Conservation (phyloP, 345 rosid species). For the Gossypium ekmanianum region DNA sequence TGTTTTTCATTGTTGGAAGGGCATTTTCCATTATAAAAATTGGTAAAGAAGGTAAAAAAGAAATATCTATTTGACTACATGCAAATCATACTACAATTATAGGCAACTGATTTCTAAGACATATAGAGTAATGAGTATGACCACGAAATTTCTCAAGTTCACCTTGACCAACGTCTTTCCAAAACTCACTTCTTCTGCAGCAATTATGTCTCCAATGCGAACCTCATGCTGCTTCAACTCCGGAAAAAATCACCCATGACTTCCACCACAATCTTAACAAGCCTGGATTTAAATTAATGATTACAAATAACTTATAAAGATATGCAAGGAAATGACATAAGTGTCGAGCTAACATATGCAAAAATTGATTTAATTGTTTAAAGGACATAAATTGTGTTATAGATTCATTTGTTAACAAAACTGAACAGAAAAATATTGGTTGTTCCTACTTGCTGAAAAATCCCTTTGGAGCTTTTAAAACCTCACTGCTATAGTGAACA, state of each 20-base stretch:
- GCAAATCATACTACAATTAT: background rate
- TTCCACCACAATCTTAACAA: constrained; percentile 65
- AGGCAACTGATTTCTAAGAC: background rate
- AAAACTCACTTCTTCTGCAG: constrained; percentile 88
- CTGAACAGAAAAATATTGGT: background rate
- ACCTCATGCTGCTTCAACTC: constrained; percentile 81
- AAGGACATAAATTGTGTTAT: background rate
- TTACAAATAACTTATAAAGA: background rate
- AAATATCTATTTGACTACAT: background rate
- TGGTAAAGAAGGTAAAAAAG: background rate
- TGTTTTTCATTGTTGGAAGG: constrained; percentile 1
- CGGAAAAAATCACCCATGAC: constrained; percentile 78
- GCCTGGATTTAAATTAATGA: constrained; percentile 41
- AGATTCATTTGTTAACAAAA: background rate
- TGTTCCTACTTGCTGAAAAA: constrained; percentile 77
- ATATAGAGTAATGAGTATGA: background rate
- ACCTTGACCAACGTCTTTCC: constrained; percentile 87
- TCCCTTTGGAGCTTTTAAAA: constrained; percentile 83
- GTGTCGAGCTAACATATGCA: background rate
- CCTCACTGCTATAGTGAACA: constrained; percentile 89
- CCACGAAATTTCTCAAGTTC: constrained; percentile 15
- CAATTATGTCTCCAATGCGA: constrained; percentile 63
- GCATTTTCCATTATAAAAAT: background rate
- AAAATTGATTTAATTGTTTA: background rate
- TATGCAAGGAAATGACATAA: background rate